Evolutionary conservation across 768 basidiomycete species (phyloP), one percentile per base, ranked within the genome.

Genomic region (Sporobolomyces phaffii): DNA sequence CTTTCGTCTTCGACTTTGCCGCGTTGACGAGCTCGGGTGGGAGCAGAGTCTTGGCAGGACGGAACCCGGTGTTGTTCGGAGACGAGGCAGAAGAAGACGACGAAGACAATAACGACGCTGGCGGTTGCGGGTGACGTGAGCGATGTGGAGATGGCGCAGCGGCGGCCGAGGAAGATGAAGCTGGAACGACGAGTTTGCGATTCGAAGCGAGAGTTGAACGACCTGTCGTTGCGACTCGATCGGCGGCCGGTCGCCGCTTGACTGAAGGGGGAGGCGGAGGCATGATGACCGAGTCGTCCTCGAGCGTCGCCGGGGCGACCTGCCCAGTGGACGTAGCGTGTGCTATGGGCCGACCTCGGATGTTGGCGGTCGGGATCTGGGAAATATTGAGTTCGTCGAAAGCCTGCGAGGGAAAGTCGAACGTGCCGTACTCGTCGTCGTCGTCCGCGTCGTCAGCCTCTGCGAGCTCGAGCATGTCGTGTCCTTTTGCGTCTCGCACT

Each of bases 251-350:
- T 24, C 18, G 3, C 2, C 59, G 59, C 20, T 40, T 49, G 45
- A 38, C 28, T 2, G 47, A 48, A 40, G 59, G 47, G 7, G 64
- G 64, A 29, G 66, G 66, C 6, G 66, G 66, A 7, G 62, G 62
- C 62, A 68, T 68, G 49, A 68, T 59, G 24, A 56, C 17, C 36
- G 51, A 52, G 57, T 68, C 67, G n/a, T 60, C 62, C 18, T 40
- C 61, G 10, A 26, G 24, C 28, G 31, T 5, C 6, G 22, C 28
- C 20, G 29, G 36, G 10, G 33, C 22, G 41, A 33, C 41, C 43
- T 9, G 17, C 17, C 17, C 38, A 38, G 9, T 38, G 10, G 49
- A 48, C 41, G 61, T 45, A n/a, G n/a, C n/a, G n/a, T n/a, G n/a
- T n/a, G n/a, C n/a, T n/a, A n/a, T n/a, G n/a, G n/a, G n/a, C n/a